A percentile compares a stretch with the other conserved stretches of the same genome.
phyloP scores from a whole-genome alignment of 2,329 filamentous ascomycete genomes.

The Xylaria sp. region DNA sequence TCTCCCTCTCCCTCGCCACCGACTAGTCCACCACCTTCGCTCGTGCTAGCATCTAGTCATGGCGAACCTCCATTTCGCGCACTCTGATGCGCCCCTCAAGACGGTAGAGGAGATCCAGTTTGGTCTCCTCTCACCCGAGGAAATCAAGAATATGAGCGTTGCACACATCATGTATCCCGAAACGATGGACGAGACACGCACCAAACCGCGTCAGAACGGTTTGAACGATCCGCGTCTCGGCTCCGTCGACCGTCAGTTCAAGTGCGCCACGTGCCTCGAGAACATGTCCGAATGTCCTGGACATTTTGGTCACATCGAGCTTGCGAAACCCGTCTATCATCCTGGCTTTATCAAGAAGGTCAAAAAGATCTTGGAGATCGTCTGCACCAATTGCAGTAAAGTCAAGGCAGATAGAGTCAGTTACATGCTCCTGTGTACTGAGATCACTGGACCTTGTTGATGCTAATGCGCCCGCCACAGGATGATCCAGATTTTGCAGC shows the following conservation, averaged over 20 bases:
- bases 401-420: constrained; percentile 98
- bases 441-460: constrained; percentile 61
- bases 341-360: constrained; percentile 97
- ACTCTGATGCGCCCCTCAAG: constrained; percentile 95
- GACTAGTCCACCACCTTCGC: constrained; percentile 32
- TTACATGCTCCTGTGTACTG: constrained; percentile 71
- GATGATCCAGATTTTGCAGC: constrained; percentile 84
- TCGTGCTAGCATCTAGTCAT: constrained; percentile 65
- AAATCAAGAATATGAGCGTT: constrained; percentile 99
- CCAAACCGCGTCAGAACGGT: constrained; percentile 88
- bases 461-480: constrained; percentile 73
- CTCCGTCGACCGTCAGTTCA: constrained; percentile 94
- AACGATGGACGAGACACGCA: constrained; percentile 97
- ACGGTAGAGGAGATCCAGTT: constrained; percentile 99
- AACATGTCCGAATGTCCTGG: constrained; percentile 96
- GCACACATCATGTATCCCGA: constrained; percentile 97
- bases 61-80: constrained; percentile 91
- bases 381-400: constrained; percentile 99
- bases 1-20: constrained; percentile 28
- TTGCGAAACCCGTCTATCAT: constrained; percentile 96
- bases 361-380: constrained; percentile 98
- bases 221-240: constrained; percentile 96
- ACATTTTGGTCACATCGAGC: constrained; percentile 98
- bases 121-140: constrained; percentile 94
- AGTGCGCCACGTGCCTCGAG: constrained; percentile 96